Percentiles rank a stretch among this genome's conserved stretches.
Evolutionary conservation across 2,329 filamentous ascomycete species (phyloP).

Genomic region (Nectriaceae sp.): DNA sequence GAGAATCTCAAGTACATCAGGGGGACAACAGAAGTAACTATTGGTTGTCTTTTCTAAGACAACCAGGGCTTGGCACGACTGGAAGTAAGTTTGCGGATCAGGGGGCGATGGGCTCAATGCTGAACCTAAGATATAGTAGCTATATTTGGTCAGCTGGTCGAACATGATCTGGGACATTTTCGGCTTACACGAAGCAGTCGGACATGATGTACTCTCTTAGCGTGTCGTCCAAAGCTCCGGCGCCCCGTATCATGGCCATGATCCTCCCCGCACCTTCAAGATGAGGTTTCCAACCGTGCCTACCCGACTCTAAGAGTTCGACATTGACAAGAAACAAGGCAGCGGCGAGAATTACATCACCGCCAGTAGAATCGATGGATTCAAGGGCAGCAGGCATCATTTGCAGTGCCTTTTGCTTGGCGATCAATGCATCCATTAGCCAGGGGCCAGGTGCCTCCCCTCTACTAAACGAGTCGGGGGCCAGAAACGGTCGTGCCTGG

Average conservation of each 20-base stretch:
- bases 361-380: slow-evolving; percentile 37
- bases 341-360: slow-evolving; percentile 46
- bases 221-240: slow-evolving; percentile 33
- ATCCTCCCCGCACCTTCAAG: slow-evolving; percentile 48
- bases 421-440: slow-evolving; percentile 45
- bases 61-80: slow-evolving; percentile 37
- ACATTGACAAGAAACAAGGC: slow-evolving; percentile 53
- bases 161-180: background rate
- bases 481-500: slow-evolving; percentile 36
- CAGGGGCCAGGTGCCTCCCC: slow-evolving; percentile 30
- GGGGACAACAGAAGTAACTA: slow-evolving; percentile 50
- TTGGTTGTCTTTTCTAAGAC: slow-evolving; percentile 44
- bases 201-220: slow-evolving; percentile 48
- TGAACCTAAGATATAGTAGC: slow-evolving; percentile 49
- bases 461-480: slow-evolving; percentile 26
- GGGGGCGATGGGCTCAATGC: slow-evolving; percentile 41
- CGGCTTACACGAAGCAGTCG: slow-evolving; percentile 47
- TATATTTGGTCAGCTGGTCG: slow-evolving; percentile 10
- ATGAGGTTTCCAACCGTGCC: slow-evolving; percentile 49
- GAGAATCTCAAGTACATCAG: slow-evolving; percentile 45
- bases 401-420: slow-evolving; percentile 47
- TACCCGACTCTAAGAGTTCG: slow-evolving; percentile 51
- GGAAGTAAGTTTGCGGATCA: slow-evolving; percentile 36
- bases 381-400: slow-evolving; percentile 44
- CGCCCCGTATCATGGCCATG: slow-evolving; percentile 42